These are phyloP conservation scores for Sporothrix schenckii DNA, from an alignment of 2,329 filamentous ascomycete species.

Conservation along the genomic window DNA sequence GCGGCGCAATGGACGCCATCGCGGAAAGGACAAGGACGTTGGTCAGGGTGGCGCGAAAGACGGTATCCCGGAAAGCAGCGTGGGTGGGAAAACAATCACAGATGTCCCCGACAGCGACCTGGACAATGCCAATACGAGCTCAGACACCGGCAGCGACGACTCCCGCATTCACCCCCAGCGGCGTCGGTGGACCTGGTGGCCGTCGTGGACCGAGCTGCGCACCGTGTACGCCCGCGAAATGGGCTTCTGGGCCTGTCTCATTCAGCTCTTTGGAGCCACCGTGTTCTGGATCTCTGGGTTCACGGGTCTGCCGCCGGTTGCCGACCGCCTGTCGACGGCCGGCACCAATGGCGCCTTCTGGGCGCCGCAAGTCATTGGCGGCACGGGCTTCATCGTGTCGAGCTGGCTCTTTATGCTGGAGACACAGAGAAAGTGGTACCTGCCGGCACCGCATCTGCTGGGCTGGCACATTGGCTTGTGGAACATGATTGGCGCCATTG, in stretches of 20 bases:
- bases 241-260: slow-evolving; percentile 62
- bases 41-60: neutral
- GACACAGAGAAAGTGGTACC: slow-evolving; percentile 65
- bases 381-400: slow-evolving; percentile 63
- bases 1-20: neutral
- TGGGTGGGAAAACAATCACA: slow-evolving; percentile 1
- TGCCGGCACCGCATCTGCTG: slow-evolving; percentile 57
- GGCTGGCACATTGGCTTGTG: slow-evolving; percentile 70
- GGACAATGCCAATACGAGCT: neutral
- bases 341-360: slow-evolving; percentile 62
- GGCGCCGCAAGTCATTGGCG: slow-evolving; percentile 65
- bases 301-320: slow-evolving; percentile 61
- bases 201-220: slow-evolving; percentile 57
- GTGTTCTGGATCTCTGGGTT: slow-evolving; percentile 68
- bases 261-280: slow-evolving; percentile 61
- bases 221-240: slow-evolving; percentile 64
- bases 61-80: neutral
- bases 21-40: neutral
- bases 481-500: slow-evolving; percentile 66
- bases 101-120: neutral
- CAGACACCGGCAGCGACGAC: neutral
- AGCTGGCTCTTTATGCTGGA: slow-evolving; percentile 66
- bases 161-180: slow-evolving; percentile 31
- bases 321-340: slow-evolving; percentile 50
- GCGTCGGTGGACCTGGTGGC: slow-evolving; percentile 61